Evolutionary conservation across 768 basidiomycete species (phyloP).

Genomic region (Rhodosporidiobolus odoratus): DNA sequence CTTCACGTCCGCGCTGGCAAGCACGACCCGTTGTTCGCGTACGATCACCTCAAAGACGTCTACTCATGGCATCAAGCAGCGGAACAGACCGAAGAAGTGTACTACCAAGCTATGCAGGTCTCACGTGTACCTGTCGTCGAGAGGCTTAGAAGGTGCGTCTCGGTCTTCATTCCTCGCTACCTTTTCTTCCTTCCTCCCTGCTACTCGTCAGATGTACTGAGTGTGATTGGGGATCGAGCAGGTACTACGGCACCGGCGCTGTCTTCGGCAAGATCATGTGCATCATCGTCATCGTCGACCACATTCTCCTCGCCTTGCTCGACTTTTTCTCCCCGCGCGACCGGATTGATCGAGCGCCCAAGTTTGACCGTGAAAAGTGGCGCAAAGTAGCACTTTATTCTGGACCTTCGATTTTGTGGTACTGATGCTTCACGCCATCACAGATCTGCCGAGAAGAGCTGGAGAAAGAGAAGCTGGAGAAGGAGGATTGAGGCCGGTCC

Average conservation of each 20-base stretch:
- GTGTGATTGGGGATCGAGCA: not conserved
- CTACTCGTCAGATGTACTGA: not conserved
- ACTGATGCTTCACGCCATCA: not conserved
- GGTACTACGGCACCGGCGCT: constrained; percentile 73
- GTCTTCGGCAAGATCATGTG: constrained; percentile 83
- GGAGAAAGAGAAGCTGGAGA: not conserved
- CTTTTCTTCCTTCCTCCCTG: not conserved
- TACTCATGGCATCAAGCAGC: constrained; percentile 83
- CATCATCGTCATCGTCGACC: constrained; percentile 80
- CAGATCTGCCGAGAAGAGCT: constrained; percentile 31
- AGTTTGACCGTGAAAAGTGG: constrained; percentile 33
- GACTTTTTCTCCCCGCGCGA: constrained; percentile 78
- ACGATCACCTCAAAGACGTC: constrained; percentile 69
- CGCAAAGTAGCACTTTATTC: constrained; percentile 7
- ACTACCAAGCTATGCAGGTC: constrained; percentile 60
- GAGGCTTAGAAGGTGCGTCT: constrained; percentile 64
- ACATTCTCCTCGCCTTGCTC: constrained; percentile 75
- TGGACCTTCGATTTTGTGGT: not conserved
- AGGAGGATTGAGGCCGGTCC: not conserved
- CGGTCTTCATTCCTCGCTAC: not conserved
- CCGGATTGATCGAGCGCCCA: constrained; percentile 61
- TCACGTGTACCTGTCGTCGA: constrained; percentile 68
- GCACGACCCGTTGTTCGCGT: constrained; percentile 71
- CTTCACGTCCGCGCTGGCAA: constrained; percentile 59
- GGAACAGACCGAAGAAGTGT: constrained; percentile 74